These are phyloP conservation scores for Scedosporium boydii DNA, from an alignment of 2,329 filamentous ascomycete species.

Conservation along the genomic window DNA sequence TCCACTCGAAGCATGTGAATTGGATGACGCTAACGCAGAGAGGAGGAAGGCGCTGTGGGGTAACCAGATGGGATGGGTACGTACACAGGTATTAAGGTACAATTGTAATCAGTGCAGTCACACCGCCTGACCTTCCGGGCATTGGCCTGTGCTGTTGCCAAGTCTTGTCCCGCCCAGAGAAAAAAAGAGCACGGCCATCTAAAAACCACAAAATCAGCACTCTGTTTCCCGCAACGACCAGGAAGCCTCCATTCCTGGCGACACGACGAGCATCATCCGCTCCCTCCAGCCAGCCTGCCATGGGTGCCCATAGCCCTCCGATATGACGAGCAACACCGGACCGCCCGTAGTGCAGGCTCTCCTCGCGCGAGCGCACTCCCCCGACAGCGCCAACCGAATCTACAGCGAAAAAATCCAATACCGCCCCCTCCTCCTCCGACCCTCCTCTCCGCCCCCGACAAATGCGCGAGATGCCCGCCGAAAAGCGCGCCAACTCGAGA, in stretches of 20 bases:
- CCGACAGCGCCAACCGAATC: conserved; percentile 59
- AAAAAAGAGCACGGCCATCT: neutral
- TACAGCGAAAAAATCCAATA: conserved; percentile 76
- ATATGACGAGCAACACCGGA: neutral
- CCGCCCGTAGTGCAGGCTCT: conserved; percentile 46
- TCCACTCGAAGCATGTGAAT: neutral
- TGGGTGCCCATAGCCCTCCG: neutral
- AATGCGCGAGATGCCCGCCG: conserved; percentile 49
- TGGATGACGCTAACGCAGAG: neutral
- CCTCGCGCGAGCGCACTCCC: conserved; percentile 69
- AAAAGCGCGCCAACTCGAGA: conserved; percentile 35
- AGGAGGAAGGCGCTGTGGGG: neutral
- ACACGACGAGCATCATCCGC: neutral
- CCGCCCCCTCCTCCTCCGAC: conserved; percentile 69
- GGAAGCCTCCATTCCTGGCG: neutral
- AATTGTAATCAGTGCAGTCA: neutral
- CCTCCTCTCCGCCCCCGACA: conserved; percentile 57
- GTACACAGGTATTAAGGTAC: no score
- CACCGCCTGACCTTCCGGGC: no score
- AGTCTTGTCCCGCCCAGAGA: neutral
- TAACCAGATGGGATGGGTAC: neutral
- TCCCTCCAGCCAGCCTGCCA: neutral
- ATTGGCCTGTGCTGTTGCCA: neutral
- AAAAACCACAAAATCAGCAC: neutral
- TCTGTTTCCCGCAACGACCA: neutral